Percentiles rank a stretch among this genome's conserved stretches.
These are phyloP conservation scores for Crepidotus variabilis DNA, from an alignment of 768 basidiomycete species.

Conservation along the genomic window DNA sequence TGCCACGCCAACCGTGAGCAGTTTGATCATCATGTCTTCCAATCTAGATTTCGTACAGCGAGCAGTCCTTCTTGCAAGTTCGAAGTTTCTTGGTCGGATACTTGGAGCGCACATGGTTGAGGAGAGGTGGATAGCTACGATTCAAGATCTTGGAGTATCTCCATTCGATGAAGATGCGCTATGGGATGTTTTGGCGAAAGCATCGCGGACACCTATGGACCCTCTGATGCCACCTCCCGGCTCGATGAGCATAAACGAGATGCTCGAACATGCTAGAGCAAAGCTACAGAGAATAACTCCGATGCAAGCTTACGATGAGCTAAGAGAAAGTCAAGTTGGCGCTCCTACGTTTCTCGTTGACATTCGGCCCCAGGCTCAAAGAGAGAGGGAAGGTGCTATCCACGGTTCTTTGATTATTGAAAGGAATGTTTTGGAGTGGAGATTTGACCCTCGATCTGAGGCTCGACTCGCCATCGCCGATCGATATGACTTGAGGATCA, in stretches of 20 bases:
- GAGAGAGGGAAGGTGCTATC: constrained; percentile 55
- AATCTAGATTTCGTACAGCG: constrained; percentile 57
- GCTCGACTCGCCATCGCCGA: constrained; percentile 63
- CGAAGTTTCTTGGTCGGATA: constrained; percentile 70
- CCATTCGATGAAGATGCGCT: constrained; percentile 64
- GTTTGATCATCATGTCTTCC: constrained; percentile 58
- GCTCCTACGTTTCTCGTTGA: constrained; percentile 75
- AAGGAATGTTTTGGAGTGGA: constrained; percentile 76
- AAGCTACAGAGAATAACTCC: constrained; percentile 63
- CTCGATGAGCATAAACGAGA: constrained; percentile 52
- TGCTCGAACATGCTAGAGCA: constrained; percentile 56
- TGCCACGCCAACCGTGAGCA: constrained; percentile 27
- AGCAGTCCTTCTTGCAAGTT: constrained; percentile 57
- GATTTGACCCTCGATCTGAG: constrained; percentile 66
- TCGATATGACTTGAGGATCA: constrained; percentile 70
- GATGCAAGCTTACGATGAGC: constrained; percentile 54
- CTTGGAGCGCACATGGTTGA: constrained; percentile 28
- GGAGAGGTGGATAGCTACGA: constrained; percentile 37
- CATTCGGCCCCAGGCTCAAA: constrained; percentile 64
- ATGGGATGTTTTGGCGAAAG: constrained; percentile 68
- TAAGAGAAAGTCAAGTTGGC: constrained; percentile 45
- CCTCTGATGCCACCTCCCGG: constrained; percentile 63
- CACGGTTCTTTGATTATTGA: constrained; percentile 71
- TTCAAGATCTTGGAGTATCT: constrained; percentile 51
- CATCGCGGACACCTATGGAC: constrained; percentile 54